Base-by-base conservation (phyloP, 2,329 filamentous ascomycete genomes). In the Didymella glomerata region DNA sequence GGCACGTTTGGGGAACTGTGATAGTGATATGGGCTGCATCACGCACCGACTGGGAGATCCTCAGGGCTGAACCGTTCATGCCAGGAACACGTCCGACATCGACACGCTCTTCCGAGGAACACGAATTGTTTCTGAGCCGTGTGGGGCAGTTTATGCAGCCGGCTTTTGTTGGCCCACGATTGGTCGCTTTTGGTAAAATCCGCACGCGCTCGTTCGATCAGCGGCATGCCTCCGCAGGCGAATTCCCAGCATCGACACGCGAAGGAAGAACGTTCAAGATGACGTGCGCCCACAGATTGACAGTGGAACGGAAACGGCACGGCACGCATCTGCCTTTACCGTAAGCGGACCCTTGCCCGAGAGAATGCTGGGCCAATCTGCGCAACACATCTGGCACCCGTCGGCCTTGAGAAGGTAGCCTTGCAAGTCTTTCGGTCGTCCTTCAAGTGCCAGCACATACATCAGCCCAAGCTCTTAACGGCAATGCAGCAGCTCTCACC, bases 371-470 rank as follows among this genome's bases (percentile, higher is more conserved):
- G 63, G 54, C 67, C 64, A 73, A 68, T 65, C 62, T 69, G 68
- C 61, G 64, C 64, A 61, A 69, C 66, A 69, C 69, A 71, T 69
- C 61, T 70, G 65, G 67, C 68, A 62, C 59, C 62, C 65, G 59
- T 65, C 66, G 65, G 69, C 66, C 62, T 56, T 59, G 64, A 68
- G 61, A 60, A 63, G 55, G 59, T 69, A 70, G 70, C 66, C 67
- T 67, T 68, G 64, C 60, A 63, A 54, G 57, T 60, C 48, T 62
- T 57, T 65, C 62, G 56, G 59, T 68, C 57, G 65, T 67, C 64
- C 65, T 59, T 61, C 62, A 66, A 50, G 57, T 71, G 72, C 68
- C 72, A 75, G 64, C 73, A 70, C 73, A 76, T 69, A 64, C 62
- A 57, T 60, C 54, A 57, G 56, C 57, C 64, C 71, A 72, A 66